Evolutionary conservation across 495 filamentous ascomycete genomes (phyloP), one percentile per base, ranked within the genome.

Genomic region (Lentithecium fluviatile): DNA sequence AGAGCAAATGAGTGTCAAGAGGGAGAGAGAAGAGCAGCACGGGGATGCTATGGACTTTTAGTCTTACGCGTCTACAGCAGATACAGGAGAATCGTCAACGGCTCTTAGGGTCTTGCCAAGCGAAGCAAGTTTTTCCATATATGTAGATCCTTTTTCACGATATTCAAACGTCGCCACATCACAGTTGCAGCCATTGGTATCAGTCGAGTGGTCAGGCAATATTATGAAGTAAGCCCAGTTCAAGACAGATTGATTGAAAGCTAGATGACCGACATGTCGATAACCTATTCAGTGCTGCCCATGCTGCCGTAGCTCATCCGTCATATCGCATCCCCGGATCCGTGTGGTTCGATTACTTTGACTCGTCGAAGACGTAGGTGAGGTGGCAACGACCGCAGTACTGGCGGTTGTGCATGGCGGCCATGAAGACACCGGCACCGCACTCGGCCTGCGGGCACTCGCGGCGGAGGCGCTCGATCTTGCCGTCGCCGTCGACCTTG

Each of bases 351-450:
- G 21, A 50, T 54, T 83, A 83, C 69, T 83, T 82, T 71, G 80
- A 80, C 82, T 91, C 88, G 78, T 97, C 95, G 80, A 99, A 97
- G 80, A 97, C 91, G 82, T 99, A 99, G 81, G 94, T 99, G 61
- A 97, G 85, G 83, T 99, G 94, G 87, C 94, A 99, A 74, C 88
- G 89, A 66, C 94, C 94, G 76, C 94, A 99, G 86, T 99, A 99
- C 77, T 99, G 95, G 72, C 94, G 90, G 82, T 99, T 95, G 82
- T 95, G 89, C 90, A 96, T 96, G 70, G 93, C 91, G 76, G 94
- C 94, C 94, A 99, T 99, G 89, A 99, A 99, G 83, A 97, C 84
- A 88, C 94, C 94, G 71, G 94, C 94, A 83, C 94, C 94, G 76
- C 94, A 98, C 92, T 89, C 89, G 69, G 92, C 83, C 65, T 85